Evolutionary conservation across 2,329 filamentous ascomycete genomes (phyloP), one percentile per base, ranked within the genome.

Genomic region (Chaetomium strumarium): DNA sequence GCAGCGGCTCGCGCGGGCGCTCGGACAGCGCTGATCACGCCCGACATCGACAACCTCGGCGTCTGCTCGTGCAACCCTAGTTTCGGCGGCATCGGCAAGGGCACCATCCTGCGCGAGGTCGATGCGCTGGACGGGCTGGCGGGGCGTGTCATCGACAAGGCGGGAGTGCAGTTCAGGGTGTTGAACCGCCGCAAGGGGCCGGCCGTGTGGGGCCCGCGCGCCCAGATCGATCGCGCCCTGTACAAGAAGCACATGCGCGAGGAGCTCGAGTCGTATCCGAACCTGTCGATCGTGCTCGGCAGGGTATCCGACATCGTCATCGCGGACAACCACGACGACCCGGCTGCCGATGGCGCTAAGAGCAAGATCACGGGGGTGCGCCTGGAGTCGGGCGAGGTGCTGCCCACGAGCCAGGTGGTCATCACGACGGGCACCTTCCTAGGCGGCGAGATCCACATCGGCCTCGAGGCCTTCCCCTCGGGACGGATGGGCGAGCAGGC

Each of bases 51-150:
- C 54, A 96, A 96, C 62, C 83, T 97, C 17, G 92, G 92, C 51
- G 89, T 93, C 30, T 97, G 92, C 72, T 96, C 91, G 34, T 97
- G 92, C 73, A 97, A 97, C 67, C 92, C 92, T 1, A 95, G 90
- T 58, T 95, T 99, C 66, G 93, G 93, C 37, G 93, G 93, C n/a
- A 97, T 99, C 62, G 93, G 93, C 41, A 99, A 99, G 68, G 93
- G 93, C 14, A 97, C 89, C 10, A 96, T 99, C 75, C 75, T 99
- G 46, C 85, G 92, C 39, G 93, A 99, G 70, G 85, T 99, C 31
- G 93, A 99, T 72, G 93, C 93, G 0, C 76, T 99, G 55, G 93
- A 97, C 65, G 93, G 93, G 0, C 75, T 99, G 17, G 86, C 90
- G 0, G 91, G 90, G 0, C 81, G 89, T 34, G 85, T 96, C 19